Evolutionary conservation across 768 basidiomycete species (phyloP), one percentile per base, ranked within the genome.

Genomic region (Leccinum pellstonianum): DNA sequence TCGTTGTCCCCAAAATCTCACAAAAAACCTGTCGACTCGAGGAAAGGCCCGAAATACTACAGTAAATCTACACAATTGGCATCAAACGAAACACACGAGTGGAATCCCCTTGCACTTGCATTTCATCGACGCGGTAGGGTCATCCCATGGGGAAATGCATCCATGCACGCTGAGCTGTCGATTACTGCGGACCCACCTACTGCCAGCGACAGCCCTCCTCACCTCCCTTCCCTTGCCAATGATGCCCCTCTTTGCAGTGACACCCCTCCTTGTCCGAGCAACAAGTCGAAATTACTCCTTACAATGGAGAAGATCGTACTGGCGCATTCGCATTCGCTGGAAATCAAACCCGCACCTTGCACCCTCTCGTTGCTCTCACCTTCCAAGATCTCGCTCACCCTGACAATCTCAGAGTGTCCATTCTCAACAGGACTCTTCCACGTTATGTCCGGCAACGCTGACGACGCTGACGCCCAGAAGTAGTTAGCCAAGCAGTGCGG

Each of bases 321-420:
- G 56, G 58, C 62, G 11, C 5, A 54, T 11, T 49, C 53, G 2
- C 49, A 48, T 8, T 58, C 38, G 6, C n/a, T 23, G 23, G 5
- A 59, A 52, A 8, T 57, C 19, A 46, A 52, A 11, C 21, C 49
- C 6, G 3, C 51, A n/a, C 4, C 46, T 10, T 5, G 46, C 46
- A 47, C 5, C 2, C 6, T 69, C 49, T 54, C 52, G 10, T 4
- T 35, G 1, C 10, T 0, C 8, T 37, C 2, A 33, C 17, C n/a
- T 3, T 27, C 25, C 58, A 58, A 57, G 49, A 8, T 61, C 54
- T 38, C 15, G 19, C 67, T 70, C 19, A 35, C 17, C 11, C 57
- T 68, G 25, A 62, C 59, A 3, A 38, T 68, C 46, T 64, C 60
- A 15, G 31, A 49, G 0, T 70, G 63, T 33, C 63, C 68, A 29